A percentile compares a stretch with the other conserved stretches of the same genome.
Evolutionary conservation across 2,329 filamentous ascomycete genomes (phyloP).

Genomic region (Pseudogymnoascus destructans): DNA sequence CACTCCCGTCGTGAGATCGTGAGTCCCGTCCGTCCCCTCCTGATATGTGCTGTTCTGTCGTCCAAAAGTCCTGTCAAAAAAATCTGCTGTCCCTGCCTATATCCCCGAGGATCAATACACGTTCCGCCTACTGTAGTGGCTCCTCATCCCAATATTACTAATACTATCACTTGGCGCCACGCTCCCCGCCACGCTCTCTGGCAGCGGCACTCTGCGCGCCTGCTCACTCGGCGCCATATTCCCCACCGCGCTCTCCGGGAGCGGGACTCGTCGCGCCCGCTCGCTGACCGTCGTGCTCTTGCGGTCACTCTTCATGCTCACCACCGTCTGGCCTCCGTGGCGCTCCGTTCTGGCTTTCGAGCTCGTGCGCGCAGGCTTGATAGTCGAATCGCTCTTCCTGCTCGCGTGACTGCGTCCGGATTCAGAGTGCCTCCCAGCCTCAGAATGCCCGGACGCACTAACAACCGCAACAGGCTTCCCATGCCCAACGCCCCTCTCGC

Average conservation of each 20-base stretch:
- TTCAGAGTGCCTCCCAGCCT: neutral
- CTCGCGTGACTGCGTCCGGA: neutral
- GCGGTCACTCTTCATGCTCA: neutral
- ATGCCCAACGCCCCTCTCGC: neutral
- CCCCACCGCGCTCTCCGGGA: conserved; percentile 27
- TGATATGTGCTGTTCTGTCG: neutral
- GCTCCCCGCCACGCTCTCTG: conserved; percentile 30
- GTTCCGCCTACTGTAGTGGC: conserved; percentile 7
- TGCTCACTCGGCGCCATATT: conserved; percentile 20
- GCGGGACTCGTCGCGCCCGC: conserved; percentile 17
- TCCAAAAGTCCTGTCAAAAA: neutral
- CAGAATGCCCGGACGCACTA: neutral
- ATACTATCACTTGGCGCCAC: conserved; percentile 49
- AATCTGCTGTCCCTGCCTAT: neutral
- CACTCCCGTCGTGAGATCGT: conserved; percentile 1
- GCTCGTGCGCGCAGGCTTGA: conserved; percentile 6
- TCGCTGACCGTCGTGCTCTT: conserved; percentile 4
- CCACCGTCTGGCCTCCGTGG: neutral
- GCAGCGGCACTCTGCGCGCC: conserved; percentile 19
- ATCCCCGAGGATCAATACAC: neutral
- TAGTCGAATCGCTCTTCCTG: neutral
- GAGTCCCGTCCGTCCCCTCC: neutral
- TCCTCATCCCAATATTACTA: conserved; percentile 41
- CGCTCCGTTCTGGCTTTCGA: neutral
- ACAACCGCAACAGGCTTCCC: neutral